Base-by-base conservation (phyloP, 495 filamentous ascomycete species). In the Xylaria cubensis region DNA sequence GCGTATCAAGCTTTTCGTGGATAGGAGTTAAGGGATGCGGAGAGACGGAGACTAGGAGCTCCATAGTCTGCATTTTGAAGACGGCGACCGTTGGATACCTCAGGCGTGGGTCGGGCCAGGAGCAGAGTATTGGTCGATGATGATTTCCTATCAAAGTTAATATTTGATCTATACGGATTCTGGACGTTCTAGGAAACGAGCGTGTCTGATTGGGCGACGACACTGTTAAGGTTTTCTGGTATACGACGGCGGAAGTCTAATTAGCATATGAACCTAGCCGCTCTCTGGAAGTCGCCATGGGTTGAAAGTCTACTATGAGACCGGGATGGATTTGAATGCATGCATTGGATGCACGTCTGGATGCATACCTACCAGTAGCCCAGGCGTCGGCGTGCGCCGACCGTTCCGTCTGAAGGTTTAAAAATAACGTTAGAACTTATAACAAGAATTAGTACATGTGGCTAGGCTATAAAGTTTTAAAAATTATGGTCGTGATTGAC, bases 181-280 rank as follows among this genome's bases (percentile, higher is more conserved):
- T 34, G 58, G 61, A 15, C 13, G 39, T 44, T 26, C 61, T 64
- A 46, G 50, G 32, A 8, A 13, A 44, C 10, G 50, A 26, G 21
- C n/a, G 29, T 24, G 50, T 56, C 61, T 46, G 70, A 72, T 66
- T 67, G 70, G 61, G 39, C 19, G 70, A 24, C 24, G 62, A 53
- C 19, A 6, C 39, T 26, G 41, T 61, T 67, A 61, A 64, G 51
- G 61, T 72, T 72, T 67, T 53, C 39, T 64, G 62, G 55, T 34
- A 53, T 61, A 42, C 29, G 32, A 66, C 21, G 55, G 63, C n/a
- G 36, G 39, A 72, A 72, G 62, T 67, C 39, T 59, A 39, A 67
- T 67, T 39, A 53, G 70, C 36, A 26, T 59, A 24, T 72, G 53
- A 65, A 48, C 64, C 70, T 48, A 34, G 53, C 41, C n/a, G 56